Percentiles rank a stretch among this genome's conserved stretches.
Conservation (phyloP, 306 rosid species). For the Ormosia semicastrata region DNA sequence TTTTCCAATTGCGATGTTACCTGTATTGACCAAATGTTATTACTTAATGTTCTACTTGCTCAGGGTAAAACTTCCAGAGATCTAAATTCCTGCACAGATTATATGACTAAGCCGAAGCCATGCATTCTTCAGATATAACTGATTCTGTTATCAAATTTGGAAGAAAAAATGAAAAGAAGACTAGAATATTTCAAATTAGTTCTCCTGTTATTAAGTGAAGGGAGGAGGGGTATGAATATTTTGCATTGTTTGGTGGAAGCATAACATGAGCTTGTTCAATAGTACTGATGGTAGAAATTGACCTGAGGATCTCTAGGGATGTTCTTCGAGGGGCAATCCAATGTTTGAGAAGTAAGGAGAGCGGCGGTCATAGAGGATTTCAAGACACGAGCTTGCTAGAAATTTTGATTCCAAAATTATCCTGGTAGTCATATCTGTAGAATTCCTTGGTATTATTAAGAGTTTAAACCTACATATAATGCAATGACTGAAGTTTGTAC, state of each 20-base stretch:
- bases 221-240: not conserved
- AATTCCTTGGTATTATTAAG: constrained; percentile 6
- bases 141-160: not conserved
- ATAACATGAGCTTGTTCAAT: not conserved
- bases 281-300: not conserved
- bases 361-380: not conserved
- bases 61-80: constrained; percentile 21
- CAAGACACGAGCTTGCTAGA: not conserved
- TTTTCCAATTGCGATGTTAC: not conserved
- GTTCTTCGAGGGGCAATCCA: not conserved
- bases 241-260: constrained; percentile 7
- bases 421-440: not conserved
- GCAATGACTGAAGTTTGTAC: constrained; percentile 11
- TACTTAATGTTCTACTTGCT: constrained; percentile 4
- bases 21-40: not conserved
- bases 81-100: not conserved
- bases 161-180: not conserved
- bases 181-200: not conserved
- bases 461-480: not conserved
- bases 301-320: not conserved
- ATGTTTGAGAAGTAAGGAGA: not conserved
- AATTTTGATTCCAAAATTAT: constrained; percentile 13
- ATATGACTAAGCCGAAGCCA: constrained; percentile 2
- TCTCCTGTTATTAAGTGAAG: not conserved
- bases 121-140: constrained; percentile 5